Percentiles rank a stretch among this genome's conserved stretches.
phyloP scores from a whole-genome alignment of 495 filamentous ascomycete genomes.

The Penicillium alfredii region DNA sequence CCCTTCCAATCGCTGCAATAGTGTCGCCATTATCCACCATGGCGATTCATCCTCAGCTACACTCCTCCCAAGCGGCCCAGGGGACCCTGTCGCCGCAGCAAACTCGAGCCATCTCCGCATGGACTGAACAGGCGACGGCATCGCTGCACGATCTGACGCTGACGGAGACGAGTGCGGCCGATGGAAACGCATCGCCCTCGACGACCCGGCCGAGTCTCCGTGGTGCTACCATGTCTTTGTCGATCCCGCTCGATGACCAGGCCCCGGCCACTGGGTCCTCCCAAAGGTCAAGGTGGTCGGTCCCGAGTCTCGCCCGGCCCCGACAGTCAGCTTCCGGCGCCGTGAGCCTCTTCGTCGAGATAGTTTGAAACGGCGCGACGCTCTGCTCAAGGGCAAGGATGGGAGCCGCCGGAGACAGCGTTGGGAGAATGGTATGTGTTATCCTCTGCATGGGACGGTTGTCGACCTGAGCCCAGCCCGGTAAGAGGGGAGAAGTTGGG shows the following conservation, averaged over 20 bases:
- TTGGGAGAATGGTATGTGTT: slow-evolving; percentile 85
- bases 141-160: slow-evolving; percentile 39
- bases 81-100: slow-evolving; percentile 38
- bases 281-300: slow-evolving; percentile 17
- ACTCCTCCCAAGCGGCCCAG: slow-evolving; percentile 18
- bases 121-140: slow-evolving; percentile 46
- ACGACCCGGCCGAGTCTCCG: slow-evolving; percentile 26
- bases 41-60: slow-evolving; percentile 40
- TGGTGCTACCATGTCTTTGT: slow-evolving; percentile 37
- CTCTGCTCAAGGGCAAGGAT: slow-evolving; percentile 82
- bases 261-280: slow-evolving; percentile 14
- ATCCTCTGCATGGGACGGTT: neutral
- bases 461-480: neutral
- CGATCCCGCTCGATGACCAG: slow-evolving; percentile 49
- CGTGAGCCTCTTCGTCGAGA: slow-evolving; percentile 51
- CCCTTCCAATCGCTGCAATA: slow-evolving; percentile 1
- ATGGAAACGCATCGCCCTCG: slow-evolving; percentile 10
- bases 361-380: slow-evolving; percentile 64
- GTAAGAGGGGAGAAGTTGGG: slow-evolving; percentile 4
- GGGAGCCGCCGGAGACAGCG: slow-evolving; percentile 80
- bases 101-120: slow-evolving; percentile 43
- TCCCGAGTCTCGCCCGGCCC: slow-evolving; percentile 16
- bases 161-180: slow-evolving; percentile 22
- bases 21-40: slow-evolving; percentile 26
- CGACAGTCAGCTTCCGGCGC: slow-evolving; percentile 36